Conservation (phyloP, 2,329 filamentous ascomycete genomes). For the Penicillium sp. region DNA sequence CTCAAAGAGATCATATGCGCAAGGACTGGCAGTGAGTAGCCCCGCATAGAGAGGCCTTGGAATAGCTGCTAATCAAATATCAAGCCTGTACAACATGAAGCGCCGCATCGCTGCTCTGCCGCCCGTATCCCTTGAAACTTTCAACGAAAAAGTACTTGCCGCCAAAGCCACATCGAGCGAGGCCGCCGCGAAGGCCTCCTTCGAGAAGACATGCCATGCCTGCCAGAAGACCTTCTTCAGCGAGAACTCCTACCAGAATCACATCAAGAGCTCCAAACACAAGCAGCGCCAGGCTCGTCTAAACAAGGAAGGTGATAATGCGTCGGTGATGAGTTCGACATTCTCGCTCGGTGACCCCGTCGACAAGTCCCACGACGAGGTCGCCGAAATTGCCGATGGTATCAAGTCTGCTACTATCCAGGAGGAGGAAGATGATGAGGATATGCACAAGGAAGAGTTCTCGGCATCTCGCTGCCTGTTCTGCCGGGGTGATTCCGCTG, state of each 20-base stretch:
- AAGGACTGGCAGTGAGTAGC: slow-evolving; percentile 90
- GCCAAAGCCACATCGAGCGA: slow-evolving; percentile 80
- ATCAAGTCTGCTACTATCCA: slow-evolving; percentile 63
- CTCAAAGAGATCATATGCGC: slow-evolving; percentile 94
- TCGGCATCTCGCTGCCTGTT: slow-evolving; percentile 68
- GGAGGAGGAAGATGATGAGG: slow-evolving; percentile 48
- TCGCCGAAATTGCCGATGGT: slow-evolving; percentile 70
- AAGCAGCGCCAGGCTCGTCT: slow-evolving; percentile 59
- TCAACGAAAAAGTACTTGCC: slow-evolving; percentile 91
- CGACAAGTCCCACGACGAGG: slow-evolving; percentile 56
- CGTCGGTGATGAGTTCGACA: slow-evolving; percentile 82
- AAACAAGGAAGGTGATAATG: slow-evolving; percentile 53
- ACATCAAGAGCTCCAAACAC: slow-evolving; percentile 86
- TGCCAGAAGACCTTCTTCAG: slow-evolving; percentile 95
- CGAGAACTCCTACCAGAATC: slow-evolving; percentile 92
- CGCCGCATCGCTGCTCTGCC: slow-evolving; percentile 85
- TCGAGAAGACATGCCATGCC: slow-evolving; percentile 73
- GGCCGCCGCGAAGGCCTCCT: slow-evolving; percentile 81
- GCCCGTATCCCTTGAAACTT: slow-evolving; percentile 84
- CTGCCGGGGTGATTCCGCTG: slow-evolving; percentile 81
- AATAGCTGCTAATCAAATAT: slow-evolving; percentile 4
- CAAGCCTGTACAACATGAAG: slow-evolving; percentile 90
- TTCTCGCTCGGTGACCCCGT: slow-evolving; percentile 85
- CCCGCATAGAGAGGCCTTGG: neutral
- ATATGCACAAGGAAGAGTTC: slow-evolving; percentile 42